A percentile compares a stretch with the other conserved stretches of the same genome.
phyloP scores from a whole-genome alignment of 1,284 basidiomycete genomes.

The Sphagnurus paluster region DNA sequence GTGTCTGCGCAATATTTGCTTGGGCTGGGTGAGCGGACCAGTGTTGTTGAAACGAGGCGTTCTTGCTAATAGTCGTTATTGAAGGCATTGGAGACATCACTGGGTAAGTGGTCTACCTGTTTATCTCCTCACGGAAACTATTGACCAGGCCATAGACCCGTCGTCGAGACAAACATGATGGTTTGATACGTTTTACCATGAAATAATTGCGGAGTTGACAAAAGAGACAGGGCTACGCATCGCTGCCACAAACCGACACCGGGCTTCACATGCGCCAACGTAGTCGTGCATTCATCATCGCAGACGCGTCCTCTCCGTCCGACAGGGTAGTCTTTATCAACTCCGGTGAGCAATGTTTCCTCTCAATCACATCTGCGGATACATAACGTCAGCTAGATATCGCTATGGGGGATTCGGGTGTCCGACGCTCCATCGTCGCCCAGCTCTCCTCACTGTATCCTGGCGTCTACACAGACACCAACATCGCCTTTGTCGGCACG shows the following conservation, averaged over 20 bases:
- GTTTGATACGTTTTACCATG: slow-evolving; percentile 29
- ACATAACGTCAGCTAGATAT: slow-evolving; percentile 47
- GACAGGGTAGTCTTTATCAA: slow-evolving; percentile 78
- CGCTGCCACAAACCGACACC: slow-evolving; percentile 66
- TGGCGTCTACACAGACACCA: slow-evolving; percentile 65
- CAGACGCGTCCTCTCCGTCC: slow-evolving; percentile 52
- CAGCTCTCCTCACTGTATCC: slow-evolving; percentile 56
- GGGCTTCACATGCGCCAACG: slow-evolving; percentile 82
- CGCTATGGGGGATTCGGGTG: slow-evolving; percentile 78
- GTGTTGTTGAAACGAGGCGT: not conserved
- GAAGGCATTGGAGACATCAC: slow-evolving; percentile 77
- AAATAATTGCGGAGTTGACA: not conserved
- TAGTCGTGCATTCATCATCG: slow-evolving; percentile 77
- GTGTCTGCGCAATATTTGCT: slow-evolving; percentile 51
- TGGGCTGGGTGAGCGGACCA: slow-evolving; percentile 53
- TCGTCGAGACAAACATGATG: slow-evolving; percentile 81
- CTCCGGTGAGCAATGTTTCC: slow-evolving; percentile 45
- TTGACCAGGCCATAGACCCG: slow-evolving; percentile 44
- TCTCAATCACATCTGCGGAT: not conserved
- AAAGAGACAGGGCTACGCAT: slow-evolving; percentile 66
- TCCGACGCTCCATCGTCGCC: slow-evolving; percentile 69
- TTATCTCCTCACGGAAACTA: not conserved
- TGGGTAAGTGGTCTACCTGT: slow-evolving; percentile 43
- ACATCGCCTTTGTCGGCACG: slow-evolving; percentile 78
- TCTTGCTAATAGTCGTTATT: not conserved